phyloP scores from a whole-genome alignment of 306 rosid species.

The Calophaca sinica region DNA sequence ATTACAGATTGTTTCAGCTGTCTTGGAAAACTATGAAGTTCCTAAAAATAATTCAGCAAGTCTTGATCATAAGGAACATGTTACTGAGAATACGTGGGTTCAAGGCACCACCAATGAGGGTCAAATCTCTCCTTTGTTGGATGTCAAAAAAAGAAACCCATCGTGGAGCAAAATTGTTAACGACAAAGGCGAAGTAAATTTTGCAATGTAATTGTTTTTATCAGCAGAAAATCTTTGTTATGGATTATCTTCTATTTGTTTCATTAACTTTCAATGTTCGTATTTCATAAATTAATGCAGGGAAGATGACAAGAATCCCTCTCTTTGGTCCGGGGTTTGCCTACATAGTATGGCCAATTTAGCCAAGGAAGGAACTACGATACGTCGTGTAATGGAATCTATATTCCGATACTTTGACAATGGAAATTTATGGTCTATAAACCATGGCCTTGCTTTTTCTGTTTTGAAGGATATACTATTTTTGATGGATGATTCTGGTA shows the following conservation, averaged over 20 bases:
- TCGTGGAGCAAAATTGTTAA: slow-evolving; percentile 72
- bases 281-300: slow-evolving; percentile 56
- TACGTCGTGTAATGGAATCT: slow-evolving; percentile 91
- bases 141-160: slow-evolving; percentile 56
- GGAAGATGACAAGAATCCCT: slow-evolving; percentile 77
- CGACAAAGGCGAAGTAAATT: slow-evolving; percentile 66
- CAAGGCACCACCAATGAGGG: slow-evolving; percentile 62
- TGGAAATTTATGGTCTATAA: slow-evolving; percentile 74
- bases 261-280: slow-evolving; percentile 39
- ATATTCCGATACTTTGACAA: slow-evolving; percentile 82
- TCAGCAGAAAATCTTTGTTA: slow-evolving; percentile 37
- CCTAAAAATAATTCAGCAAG: slow-evolving; percentile 44
- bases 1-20: slow-evolving; percentile 83
- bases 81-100: slow-evolving; percentile 58
- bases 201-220: slow-evolving; percentile 65
- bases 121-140: slow-evolving; percentile 57
- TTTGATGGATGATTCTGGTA: slow-evolving; percentile 89
- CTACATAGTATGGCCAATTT: slow-evolving; percentile 89
- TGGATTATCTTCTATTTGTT: slow-evolving; percentile 33
- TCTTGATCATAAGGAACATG: slow-evolving; percentile 51
- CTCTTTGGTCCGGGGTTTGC: slow-evolving; percentile 95
- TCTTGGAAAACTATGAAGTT: slow-evolving; percentile 81
- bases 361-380: slow-evolving; percentile 90
- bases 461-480: slow-evolving; percentile 79
- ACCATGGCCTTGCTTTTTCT: slow-evolving; percentile 73